Percentiles rank a stretch among this genome's conserved stretches.
These are phyloP conservation scores for Narthecium ossifragum DNA, from an alignment of 106 monocot species.

Conservation along the genomic window DNA sequence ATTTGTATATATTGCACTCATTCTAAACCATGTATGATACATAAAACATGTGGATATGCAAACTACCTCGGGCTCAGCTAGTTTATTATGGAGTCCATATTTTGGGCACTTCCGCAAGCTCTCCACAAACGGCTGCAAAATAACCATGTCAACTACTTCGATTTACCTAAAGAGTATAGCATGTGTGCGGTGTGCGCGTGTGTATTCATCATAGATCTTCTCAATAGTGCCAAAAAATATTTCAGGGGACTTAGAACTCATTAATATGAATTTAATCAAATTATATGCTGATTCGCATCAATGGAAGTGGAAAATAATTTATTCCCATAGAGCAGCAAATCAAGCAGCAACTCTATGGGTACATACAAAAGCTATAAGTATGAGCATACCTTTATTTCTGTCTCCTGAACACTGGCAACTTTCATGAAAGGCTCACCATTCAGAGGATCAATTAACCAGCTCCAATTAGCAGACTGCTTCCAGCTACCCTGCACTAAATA, in stretches of 20 bases:
- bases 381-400: slow-evolving; percentile 67
- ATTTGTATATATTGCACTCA: background rate
- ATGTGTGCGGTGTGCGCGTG: too few relatives aligned
- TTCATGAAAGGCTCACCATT: slow-evolving; percentile 90
- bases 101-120: slow-evolving; percentile 88
- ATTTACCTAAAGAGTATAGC: background rate
- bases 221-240: too few relatives aligned
- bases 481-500: slow-evolving; percentile 91
- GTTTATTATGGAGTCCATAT: slow-evolving; percentile 91
- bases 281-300: background rate
- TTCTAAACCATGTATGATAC: background rate
- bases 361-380: background rate
- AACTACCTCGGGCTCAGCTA: slow-evolving; percentile 71
- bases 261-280: background rate
- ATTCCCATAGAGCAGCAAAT: background rate
- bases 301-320: background rate
- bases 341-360: background rate
- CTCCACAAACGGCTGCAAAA: slow-evolving; percentile 75
- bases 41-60: background rate
- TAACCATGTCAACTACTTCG: background rate
- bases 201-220: too few relatives aligned
- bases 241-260: background rate
- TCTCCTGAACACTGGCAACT: slow-evolving; percentile 71
- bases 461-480: slow-evolving; percentile 63
- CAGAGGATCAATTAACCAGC: slow-evolving; percentile 68